Evolutionary conservation across 257 asterid genomes (phyloP).

Genomic region (Solanum bukasovii): DNA sequence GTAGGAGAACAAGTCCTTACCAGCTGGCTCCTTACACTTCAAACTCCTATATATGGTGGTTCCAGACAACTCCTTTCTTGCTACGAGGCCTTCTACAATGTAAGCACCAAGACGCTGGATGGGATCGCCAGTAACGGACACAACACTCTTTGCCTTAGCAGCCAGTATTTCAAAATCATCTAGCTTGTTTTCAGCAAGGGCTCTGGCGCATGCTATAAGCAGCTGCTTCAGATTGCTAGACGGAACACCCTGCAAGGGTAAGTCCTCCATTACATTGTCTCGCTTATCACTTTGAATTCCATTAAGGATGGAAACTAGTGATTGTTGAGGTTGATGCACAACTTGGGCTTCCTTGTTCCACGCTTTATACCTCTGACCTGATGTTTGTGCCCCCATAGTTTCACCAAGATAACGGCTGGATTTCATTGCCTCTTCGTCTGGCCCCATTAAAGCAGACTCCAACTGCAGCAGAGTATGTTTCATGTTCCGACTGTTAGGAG

Average conservation of each 20-base stretch:
- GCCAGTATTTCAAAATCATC: slow-evolving; percentile 1
- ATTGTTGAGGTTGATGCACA: background rate
- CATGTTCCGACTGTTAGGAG: slow-evolving; percentile 25
- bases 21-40: slow-evolving; percentile 64
- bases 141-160: slow-evolving; percentile 12
- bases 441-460: slow-evolving; percentile 10
- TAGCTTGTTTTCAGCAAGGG: slow-evolving; percentile 1
- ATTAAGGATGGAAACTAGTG: background rate
- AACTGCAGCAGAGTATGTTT: slow-evolving; percentile 29
- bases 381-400: background rate
- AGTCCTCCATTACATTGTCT: background rate
- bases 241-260: background rate
- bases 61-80: slow-evolving; percentile 76
- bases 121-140: slow-evolving; percentile 79
- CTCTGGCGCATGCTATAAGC: slow-evolving; percentile 5
- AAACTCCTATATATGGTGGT: slow-evolving; percentile 65
- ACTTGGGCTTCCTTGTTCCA: background rate
- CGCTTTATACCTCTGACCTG: background rate
- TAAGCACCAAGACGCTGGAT: slow-evolving; percentile 94
- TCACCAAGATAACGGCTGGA: background rate
- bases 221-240: slow-evolving; percentile 1
- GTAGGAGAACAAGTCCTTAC: slow-evolving; percentile 66
- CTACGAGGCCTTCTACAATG: slow-evolving; percentile 81
- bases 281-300: background rate
- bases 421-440: background rate